Percentiles rank a stretch among this genome's conserved stretches.
Conservation (phyloP, 441 rosid species). For the Jatropha podagrica region DNA sequence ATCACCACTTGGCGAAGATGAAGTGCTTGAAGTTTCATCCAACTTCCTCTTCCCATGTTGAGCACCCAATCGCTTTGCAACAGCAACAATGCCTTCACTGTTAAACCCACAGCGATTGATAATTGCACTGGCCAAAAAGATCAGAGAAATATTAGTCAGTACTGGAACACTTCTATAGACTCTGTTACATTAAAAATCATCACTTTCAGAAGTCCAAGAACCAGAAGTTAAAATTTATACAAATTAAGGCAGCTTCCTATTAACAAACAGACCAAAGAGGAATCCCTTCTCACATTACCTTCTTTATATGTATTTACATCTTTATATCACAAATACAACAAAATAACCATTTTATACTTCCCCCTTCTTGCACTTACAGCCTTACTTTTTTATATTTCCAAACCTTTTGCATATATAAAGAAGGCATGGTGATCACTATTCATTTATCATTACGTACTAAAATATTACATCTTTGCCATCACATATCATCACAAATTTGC, state of each 20-base stretch:
- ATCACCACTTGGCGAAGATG: constrained; percentile 53
- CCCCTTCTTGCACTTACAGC: background rate
- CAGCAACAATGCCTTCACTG: constrained; percentile 94
- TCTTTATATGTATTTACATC: too few species aligned
- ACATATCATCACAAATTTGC: too few species aligned
- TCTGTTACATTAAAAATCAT: background rate
- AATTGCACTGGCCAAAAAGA: constrained; percentile 63
- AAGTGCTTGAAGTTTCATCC: constrained; percentile 73
- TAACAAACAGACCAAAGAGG: background rate
- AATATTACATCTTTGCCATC: too few species aligned
- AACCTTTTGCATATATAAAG: background rate
- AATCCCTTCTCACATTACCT: too few species aligned
- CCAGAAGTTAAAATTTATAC: background rate
- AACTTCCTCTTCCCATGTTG: constrained; percentile 97
- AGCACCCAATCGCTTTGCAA: constrained; percentile 94
- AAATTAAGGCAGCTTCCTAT: constrained; percentile 6
- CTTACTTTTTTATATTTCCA: too few species aligned
- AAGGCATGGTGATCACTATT: too few species aligned
- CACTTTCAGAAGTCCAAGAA: background rate
- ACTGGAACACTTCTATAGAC: background rate
- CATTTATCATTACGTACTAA: too few species aligned
- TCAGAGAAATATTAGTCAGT: constrained; percentile 5
- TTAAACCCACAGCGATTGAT: constrained; percentile 96
- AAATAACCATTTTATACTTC: background rate
- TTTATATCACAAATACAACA: too few species aligned